Evolutionary conservation across 2,329 filamentous ascomycete species (phyloP).

Genomic region (Fusarium citri): DNA sequence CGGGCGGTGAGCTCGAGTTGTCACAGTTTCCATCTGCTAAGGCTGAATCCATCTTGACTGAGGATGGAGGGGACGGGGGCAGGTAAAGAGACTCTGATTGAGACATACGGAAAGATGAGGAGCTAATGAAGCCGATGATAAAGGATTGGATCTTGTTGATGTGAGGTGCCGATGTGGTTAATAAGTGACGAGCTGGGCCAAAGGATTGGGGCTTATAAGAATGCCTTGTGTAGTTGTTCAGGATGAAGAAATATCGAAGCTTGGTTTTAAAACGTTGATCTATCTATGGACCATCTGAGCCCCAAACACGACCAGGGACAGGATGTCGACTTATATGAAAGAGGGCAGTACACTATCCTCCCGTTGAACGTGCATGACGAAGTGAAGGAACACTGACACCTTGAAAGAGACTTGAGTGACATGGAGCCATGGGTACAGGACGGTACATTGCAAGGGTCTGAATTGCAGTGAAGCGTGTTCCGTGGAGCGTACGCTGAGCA

Average conservation of each 20-base stretch:
- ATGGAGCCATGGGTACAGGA: conserved; percentile 43
- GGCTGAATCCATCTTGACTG: conserved; percentile 47
- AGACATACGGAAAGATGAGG: conserved; percentile 47
- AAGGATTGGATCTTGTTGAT: conserved; percentile 35
- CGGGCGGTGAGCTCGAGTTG: conserved; percentile 45
- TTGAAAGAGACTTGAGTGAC: conserved; percentile 45
- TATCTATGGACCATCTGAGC: conserved; percentile 49
- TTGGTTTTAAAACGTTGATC: conserved; percentile 42
- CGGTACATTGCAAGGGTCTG: conserved; percentile 43
- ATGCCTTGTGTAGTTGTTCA: conserved; percentile 37
- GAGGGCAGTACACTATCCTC: conserved; percentile 44
- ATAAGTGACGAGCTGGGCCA: conserved; percentile 31
- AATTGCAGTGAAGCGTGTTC: conserved; percentile 39
- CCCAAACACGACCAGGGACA: conserved; percentile 47
- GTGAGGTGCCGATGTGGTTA: conserved; percentile 34
- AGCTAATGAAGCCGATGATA: conserved; percentile 34
- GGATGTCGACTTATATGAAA: conserved; percentile 50
- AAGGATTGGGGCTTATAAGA: conserved; percentile 39
- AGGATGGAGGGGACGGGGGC: conserved; percentile 46
- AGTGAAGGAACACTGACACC: conserved; percentile 45
- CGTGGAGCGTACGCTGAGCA: conserved; percentile 42
- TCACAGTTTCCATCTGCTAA: conserved; percentile 45
- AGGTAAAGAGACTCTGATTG: conserved; percentile 46
- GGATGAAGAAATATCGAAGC: conserved; percentile 40
- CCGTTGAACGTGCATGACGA: conserved; percentile 47